These are phyloP conservation scores for Schizopora paradoxa DNA, from an alignment of 1,284 basidiomycete species.

Conservation along the genomic window DNA sequence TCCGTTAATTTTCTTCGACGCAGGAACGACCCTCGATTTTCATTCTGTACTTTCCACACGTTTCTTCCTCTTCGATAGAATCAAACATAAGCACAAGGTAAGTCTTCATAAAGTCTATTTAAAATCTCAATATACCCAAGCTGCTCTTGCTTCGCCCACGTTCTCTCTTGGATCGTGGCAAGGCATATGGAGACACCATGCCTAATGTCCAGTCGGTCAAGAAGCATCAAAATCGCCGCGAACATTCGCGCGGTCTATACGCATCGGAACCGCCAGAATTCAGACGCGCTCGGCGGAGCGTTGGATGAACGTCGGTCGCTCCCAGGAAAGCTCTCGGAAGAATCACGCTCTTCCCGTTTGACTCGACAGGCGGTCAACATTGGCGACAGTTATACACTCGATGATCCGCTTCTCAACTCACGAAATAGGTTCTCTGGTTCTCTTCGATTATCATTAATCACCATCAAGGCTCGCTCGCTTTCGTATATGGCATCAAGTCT, in stretches of 20 bases:
- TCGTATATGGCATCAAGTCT: no score
- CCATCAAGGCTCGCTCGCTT: background rate
- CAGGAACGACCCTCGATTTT: no score
- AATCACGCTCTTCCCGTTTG: background rate
- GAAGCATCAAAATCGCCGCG: background rate
- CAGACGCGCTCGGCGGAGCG: conserved; percentile 12
- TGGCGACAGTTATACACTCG: background rate
- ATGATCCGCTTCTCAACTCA: conserved; percentile 1
- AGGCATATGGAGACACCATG: conserved; percentile 2
- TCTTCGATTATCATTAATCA: background rate
- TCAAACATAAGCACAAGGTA: no score
- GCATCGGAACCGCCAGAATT: conserved; percentile 1
- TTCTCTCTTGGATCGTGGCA: background rate
- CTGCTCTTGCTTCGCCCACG: background rate
- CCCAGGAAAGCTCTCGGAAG: conserved; percentile 19
- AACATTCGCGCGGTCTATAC: background rate
- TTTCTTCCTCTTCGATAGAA: no score
- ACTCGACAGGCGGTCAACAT: background rate
- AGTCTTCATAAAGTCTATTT: no score
- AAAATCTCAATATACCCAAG: no score
- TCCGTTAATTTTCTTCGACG: no score
- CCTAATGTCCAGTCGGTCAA: background rate
- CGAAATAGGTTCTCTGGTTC: background rate
- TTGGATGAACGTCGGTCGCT: conserved; percentile 21
- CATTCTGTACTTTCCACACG: no score